Evolutionary conservation across 441 rosid species (phyloP).

Genomic region (Bocquillonia castaneifolia): DNA sequence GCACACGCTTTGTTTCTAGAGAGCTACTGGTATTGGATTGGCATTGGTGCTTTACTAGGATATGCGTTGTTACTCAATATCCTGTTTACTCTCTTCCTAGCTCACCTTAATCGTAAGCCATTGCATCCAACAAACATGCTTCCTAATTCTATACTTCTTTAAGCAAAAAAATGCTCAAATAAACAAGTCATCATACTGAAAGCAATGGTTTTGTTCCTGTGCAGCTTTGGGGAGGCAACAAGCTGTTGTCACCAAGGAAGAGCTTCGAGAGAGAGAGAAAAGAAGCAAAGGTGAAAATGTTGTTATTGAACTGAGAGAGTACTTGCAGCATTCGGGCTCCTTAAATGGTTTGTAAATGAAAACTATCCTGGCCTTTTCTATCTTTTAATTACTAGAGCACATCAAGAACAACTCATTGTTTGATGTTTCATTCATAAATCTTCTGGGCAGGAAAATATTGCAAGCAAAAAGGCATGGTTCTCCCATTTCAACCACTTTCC

Average conservation of each 20-base stretch:
- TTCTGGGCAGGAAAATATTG: slow-evolving; percentile 65
- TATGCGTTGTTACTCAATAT: slow-evolving; percentile 64
- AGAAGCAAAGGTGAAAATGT: slow-evolving; percentile 76
- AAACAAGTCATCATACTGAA: slow-evolving; percentile 7
- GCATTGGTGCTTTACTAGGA: slow-evolving; percentile 85
- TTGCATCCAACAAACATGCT: no score
- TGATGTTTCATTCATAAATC: slow-evolving; percentile 24
- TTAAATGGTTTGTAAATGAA: slow-evolving; percentile 46
- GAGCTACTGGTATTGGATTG: slow-evolving; percentile 98
- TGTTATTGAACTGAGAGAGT: slow-evolving; percentile 75
- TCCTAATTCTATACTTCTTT: neutral
- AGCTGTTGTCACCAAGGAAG: slow-evolving; percentile 83
- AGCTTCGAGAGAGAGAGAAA: slow-evolving; percentile 73
- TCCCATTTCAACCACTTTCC: slow-evolving; percentile 90
- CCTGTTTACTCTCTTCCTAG: slow-evolving; percentile 69
- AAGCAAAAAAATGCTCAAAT: neutral
- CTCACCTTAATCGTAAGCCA: slow-evolving; percentile 73
- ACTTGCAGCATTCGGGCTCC: slow-evolving; percentile 76
- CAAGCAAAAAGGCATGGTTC: slow-evolving; percentile 92
- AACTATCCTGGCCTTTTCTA: slow-evolving; percentile 16
- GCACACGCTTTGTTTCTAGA: slow-evolving; percentile 70
- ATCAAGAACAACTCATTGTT: neutral
- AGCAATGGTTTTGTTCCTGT: slow-evolving; percentile 19
- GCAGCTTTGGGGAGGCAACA: slow-evolving; percentile 79
- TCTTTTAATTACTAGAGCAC: slow-evolving; percentile 1